Evolutionary conservation across 2,329 filamentous ascomycete genomes (phyloP), one percentile per base, ranked within the genome.

Genomic region (Nigrospora sphaerica): DNA sequence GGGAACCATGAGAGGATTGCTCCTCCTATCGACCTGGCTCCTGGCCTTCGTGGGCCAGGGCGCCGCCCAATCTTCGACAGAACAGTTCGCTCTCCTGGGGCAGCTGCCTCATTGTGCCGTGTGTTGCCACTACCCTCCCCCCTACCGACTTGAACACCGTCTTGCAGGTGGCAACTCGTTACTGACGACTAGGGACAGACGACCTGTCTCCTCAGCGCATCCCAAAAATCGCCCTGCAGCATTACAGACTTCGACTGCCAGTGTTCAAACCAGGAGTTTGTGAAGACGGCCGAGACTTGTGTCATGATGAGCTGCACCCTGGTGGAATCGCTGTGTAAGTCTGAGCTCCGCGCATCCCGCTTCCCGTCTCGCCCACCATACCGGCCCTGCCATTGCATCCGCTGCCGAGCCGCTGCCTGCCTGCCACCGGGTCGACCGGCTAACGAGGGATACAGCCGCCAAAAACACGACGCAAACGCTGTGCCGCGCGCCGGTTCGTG

Each of bases 381-480:
- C 4, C 23, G 23, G 23, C 23, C 23, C 23, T 28, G 23, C 5
- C 23, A 6, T 28, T 10, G 23, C 23, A 28, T 10, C 23, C 5
- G 23, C 10, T 28, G 5, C 4, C 7, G 6, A 2, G 7, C 10
- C 5, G 23, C 23, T 28, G 10, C 23, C 23, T 28, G 23, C 40
- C 34, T 17, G 11, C 4, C 13, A 18, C 17, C 32, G 28, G 16
- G 17, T 42, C 32, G 17, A 14, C 32, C n/a, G 23, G 34, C 40
- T 42, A 19, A 42, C 40, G 13, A 42, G 17, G 17, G 7, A 34
- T 17, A 37, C 31, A 54, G 52, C 38, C n/a, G 49, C 50, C 38
- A 54, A 54, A 33, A 54, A 54, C 32, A 42, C 46, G 3, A 54
- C 52, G 6, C 49, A 51, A 28, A 54, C 52, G 6, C 32, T 46